Evolutionary conservation across 805 yeast genomes (phyloP).

Genomic region (Candida takata): DNA sequence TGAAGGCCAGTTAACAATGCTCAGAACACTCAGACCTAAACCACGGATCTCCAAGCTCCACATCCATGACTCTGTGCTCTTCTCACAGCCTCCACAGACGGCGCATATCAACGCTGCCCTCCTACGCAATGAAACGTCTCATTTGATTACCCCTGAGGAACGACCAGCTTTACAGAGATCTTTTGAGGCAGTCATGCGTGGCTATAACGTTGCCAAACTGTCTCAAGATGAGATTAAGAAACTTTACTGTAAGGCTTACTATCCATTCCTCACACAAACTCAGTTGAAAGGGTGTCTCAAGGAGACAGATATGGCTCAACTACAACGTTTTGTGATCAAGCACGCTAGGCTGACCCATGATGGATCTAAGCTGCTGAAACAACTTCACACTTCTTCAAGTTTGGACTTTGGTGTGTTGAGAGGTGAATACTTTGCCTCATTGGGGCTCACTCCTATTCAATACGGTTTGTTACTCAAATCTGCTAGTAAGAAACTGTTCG

Average conservation of each 20-base stretch:
- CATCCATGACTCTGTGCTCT: conserved; percentile 17
- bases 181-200: conserved; percentile 8
- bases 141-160: conserved; percentile 8
- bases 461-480: conserved; percentile 7
- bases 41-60: conserved; percentile 11
- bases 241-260: conserved; percentile 13
- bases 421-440: conserved; percentile 15
- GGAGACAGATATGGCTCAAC: conserved; percentile 1
- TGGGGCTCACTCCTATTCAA: conserved; percentile 10
- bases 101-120: conserved; percentile 14
- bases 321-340: conserved; percentile 1
- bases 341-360: conserved; percentile 7
- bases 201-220: not conserved
- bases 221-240: conserved; percentile 7
- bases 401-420: conserved; percentile 20
- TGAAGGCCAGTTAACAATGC: not conserved
- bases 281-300: conserved; percentile 10
- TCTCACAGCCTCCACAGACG: conserved; percentile 14
- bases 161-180: conserved; percentile 10
- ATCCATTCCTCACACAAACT: conserved; percentile 15
- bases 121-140: conserved; percentile 6
- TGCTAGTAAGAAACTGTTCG: conserved; percentile 10
- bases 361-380: conserved; percentile 4
- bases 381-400: conserved; percentile 2
- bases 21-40: conserved; percentile 2